Evolutionary conservation across 495 filamentous ascomycete genomes (phyloP).

Genomic region (Penicillium cinerascens): DNA sequence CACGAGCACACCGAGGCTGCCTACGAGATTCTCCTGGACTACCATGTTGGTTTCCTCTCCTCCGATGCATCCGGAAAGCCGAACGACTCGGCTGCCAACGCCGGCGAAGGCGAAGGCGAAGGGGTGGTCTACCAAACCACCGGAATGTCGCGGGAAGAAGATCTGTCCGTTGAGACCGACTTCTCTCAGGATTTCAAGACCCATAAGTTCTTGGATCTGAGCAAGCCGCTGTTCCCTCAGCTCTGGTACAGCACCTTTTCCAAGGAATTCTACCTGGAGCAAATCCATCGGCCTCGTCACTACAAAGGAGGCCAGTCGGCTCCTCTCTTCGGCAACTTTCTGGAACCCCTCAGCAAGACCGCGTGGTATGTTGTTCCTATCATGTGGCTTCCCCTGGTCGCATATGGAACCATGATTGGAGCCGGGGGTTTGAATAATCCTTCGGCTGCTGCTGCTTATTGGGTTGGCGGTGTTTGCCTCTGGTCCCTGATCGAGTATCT

Average conservation of each 20-base stretch:
- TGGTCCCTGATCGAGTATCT: slow-evolving; percentile 93
- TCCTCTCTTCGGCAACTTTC: slow-evolving; percentile 94
- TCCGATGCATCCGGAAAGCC: slow-evolving; percentile 25
- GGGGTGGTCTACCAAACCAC: slow-evolving; percentile 65
- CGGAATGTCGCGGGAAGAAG: slow-evolving; percentile 81
- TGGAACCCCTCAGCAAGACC: slow-evolving; percentile 91
- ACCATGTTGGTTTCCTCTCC: slow-evolving; percentile 74
- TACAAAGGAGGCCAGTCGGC: slow-evolving; percentile 91
- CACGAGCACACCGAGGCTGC: slow-evolving; percentile 86
- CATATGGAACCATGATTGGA: slow-evolving; percentile 70
- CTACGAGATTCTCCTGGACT: slow-evolving; percentile 86
- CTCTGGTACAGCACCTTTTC: slow-evolving; percentile 84
- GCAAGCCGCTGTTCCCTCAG: slow-evolving; percentile 79
- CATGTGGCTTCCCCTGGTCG: slow-evolving; percentile 80
- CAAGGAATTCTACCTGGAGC: slow-evolving; percentile 92
- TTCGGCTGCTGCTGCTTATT: slow-evolving; percentile 50
- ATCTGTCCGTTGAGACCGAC: slow-evolving; percentile 84
- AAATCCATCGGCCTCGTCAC: slow-evolving; percentile 92
- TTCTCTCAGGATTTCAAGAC: slow-evolving; percentile 66
- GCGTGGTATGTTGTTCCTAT: slow-evolving; percentile 87
- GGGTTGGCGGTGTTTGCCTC: slow-evolving; percentile 60
- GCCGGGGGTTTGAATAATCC: slow-evolving; percentile 51
- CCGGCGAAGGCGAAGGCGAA: slow-evolving; percentile 28
- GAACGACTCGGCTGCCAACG: slow-evolving; percentile 19
- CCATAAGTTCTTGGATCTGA: slow-evolving; percentile 92